A percentile compares a stretch with the other conserved stretches of the same genome.
Evolutionary conservation across 148 eudicot species (phyloP).

Genomic region (Chenopodium suecicum): DNA sequence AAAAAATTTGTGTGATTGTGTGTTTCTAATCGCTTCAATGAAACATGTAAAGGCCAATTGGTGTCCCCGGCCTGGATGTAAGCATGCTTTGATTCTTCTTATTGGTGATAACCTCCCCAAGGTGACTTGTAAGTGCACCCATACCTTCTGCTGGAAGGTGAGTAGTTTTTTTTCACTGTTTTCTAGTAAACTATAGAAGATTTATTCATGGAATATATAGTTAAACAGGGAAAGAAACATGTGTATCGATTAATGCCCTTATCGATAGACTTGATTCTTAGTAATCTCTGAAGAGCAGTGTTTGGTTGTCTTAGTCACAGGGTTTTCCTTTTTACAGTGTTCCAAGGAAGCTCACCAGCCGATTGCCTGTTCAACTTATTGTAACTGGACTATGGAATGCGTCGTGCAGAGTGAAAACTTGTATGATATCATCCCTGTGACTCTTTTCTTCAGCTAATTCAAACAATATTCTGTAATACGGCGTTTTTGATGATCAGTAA

Average conservation of each 20-base stretch:
- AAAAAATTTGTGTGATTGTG: neutral
- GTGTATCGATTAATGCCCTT: neutral
- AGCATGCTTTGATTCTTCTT: conserved; percentile 2
- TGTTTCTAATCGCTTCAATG: neutral
- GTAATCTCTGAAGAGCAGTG: neutral
- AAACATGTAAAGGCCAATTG: conserved; percentile 23
- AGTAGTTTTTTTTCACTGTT: neutral
- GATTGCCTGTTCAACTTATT: neutral
- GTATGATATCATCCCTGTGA: neutral
- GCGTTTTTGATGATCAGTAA: neutral
- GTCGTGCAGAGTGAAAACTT: neutral
- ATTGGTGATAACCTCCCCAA: neutral
- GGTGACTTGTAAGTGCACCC: conserved; percentile 20
- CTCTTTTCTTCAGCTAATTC: neutral
- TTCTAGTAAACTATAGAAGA: neutral
- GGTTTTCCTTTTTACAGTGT: conserved; percentile 21
- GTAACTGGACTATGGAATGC: conserved; percentile 8
- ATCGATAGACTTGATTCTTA: neutral
- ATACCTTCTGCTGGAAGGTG: conserved; percentile 28
- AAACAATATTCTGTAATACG: too few species aligned
- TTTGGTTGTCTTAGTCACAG: neutral
- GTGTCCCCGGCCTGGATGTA: conserved; percentile 21
- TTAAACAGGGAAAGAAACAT: neutral
- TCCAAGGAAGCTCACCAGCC: conserved; percentile 27
- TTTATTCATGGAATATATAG: too few species aligned